Percentiles rank a stretch among this genome's conserved stretches.
phyloP scores from a whole-genome alignment of 2,329 filamentous ascomycete species.

The Periconia macrospinosa region DNA sequence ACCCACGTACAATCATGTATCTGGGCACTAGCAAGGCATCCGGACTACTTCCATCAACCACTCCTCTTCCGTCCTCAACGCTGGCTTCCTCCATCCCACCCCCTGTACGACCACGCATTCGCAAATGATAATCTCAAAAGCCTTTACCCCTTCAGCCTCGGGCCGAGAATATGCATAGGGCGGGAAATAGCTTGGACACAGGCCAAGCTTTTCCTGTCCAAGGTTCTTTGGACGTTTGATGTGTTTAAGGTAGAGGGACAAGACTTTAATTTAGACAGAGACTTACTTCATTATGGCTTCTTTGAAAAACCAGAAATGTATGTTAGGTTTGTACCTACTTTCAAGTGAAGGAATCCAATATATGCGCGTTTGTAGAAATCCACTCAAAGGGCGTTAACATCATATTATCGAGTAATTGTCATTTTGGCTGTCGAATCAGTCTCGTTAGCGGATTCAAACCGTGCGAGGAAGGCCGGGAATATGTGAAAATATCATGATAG shows the following conservation, averaged over 20 bases:
- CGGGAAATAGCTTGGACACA: too few species aligned
- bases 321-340: too few species aligned
- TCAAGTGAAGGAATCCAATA: too few species aligned
- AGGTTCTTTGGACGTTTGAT: background rate
- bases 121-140: background rate
- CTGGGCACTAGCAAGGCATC: background rate
- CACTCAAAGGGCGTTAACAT: too few species aligned
- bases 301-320: background rate
- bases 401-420: too few species aligned
- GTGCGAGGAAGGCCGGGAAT: too few species aligned
- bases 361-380: too few species aligned
- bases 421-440: too few species aligned
- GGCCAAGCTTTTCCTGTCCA: background rate
- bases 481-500: too few species aligned
- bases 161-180: background rate
- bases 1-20: constrained; percentile 1
- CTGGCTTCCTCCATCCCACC: background rate
- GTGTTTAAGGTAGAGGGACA: background rate
- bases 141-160: background rate
- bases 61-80: background rate
- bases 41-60: background rate
- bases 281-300: background rate
- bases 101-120: background rate
- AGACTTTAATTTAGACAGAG: background rate
- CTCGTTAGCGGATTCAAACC: too few species aligned